Evolutionary conservation across 306 rosid genomes (phyloP).

Genomic region (Trifolium pratense): DNA sequence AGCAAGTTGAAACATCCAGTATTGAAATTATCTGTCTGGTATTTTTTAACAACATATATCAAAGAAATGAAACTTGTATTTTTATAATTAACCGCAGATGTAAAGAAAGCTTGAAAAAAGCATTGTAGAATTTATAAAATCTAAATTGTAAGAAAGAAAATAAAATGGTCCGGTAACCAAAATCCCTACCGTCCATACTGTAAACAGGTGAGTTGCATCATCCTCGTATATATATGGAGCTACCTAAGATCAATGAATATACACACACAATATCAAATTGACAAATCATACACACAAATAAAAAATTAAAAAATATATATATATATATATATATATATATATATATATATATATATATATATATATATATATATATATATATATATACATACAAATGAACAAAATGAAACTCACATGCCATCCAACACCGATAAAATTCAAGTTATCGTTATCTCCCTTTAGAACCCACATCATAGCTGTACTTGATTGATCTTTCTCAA

Average conservation of each 20-base stretch:
- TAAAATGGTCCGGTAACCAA: not conserved
- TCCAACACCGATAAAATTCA: not conserved
- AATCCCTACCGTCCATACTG: not conserved
- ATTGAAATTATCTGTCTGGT: conserved; percentile 8
- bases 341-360: no score
- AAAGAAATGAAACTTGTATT: not conserved
- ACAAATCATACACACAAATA: not conserved
- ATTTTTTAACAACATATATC: not conserved
- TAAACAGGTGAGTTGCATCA: not conserved
- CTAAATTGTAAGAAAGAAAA: not conserved
- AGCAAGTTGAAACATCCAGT: conserved; percentile 12
- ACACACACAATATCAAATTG: not conserved
- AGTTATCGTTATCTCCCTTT: not conserved
- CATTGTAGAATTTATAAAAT: not conserved
- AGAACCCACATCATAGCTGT: conserved; percentile 11
- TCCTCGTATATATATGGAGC: not conserved
- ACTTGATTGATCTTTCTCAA: not conserved
- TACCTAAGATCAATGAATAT: not conserved
- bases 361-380: no score
- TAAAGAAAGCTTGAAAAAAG: no score
- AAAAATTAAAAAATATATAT: no score
- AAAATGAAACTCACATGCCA: conserved; percentile 33
- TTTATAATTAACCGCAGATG: no score
- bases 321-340: no score
- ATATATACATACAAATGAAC: not conserved